Conservation (phyloP, 1,284 basidiomycete species). For the Cryptococcus sp. region DNA sequence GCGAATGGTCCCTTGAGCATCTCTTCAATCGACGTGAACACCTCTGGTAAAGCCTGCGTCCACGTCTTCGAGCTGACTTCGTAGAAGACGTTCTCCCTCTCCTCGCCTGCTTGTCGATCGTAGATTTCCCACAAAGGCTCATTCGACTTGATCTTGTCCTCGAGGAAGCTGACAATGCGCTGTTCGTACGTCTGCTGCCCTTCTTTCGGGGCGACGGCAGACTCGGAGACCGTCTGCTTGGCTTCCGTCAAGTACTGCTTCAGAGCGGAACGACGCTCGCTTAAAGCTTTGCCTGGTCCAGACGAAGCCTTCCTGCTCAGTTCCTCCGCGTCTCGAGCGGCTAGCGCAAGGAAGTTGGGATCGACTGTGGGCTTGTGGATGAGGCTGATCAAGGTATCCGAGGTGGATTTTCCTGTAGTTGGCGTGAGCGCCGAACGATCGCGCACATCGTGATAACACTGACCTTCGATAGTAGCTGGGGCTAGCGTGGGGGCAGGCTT, state of each 20-base stretch:
- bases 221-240: constrained; percentile 56
- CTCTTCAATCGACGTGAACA: constrained; percentile 59
- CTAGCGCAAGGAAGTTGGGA: constrained; percentile 56
- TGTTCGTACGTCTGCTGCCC: constrained; percentile 38
- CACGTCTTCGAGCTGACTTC: constrained; percentile 54
- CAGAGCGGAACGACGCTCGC: constrained; percentile 61
- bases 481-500: constrained; percentile 74
- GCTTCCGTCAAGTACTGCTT: constrained; percentile 59
- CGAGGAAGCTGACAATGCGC: constrained; percentile 50
- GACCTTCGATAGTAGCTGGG: constrained; percentile 76
- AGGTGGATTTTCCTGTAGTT: constrained; percentile 53
- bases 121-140: constrained; percentile 50
- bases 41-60: constrained; percentile 57
- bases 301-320: constrained; percentile 41
- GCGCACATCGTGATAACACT: constrained; percentile 16
- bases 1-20: constrained; percentile 70
- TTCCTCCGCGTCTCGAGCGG: constrained; percentile 47
- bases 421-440: too few relatives aligned
- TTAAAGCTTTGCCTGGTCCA: constrained; percentile 55
- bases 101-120: constrained; percentile 36
- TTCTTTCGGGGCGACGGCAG: constrained; percentile 52
- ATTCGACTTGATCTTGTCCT: constrained; percentile 52
- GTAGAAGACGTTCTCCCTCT: constrained; percentile 49
- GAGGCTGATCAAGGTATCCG: constrained; percentile 66
- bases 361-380: constrained; percentile 61